Conservation (phyloP, 116 monocot genomes). For the Cymodocea nodosa region DNA sequence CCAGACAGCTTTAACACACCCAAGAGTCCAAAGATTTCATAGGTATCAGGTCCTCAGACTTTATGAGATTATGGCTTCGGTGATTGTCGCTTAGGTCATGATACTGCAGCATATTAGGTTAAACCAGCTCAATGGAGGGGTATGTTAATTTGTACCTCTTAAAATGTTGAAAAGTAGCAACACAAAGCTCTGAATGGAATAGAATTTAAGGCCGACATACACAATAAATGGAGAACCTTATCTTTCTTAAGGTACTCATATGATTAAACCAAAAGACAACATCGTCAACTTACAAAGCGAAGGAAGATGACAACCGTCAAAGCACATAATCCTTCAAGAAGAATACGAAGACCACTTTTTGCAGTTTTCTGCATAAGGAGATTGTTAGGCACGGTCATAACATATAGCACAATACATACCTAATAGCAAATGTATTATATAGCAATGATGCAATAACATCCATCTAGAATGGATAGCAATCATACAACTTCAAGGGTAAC, state of each 20-base stretch:
- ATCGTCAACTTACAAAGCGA: constrained; percentile 70
- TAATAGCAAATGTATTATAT: not conserved
- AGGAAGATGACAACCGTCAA: constrained; percentile 67
- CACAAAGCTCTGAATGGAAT: too few species aligned
- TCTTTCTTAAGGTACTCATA: not conserved
- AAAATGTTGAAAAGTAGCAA: too few species aligned
- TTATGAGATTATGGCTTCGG: too few species aligned
- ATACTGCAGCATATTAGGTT: too few species aligned
- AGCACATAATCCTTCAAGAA: constrained; percentile 75
- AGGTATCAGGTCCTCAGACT: too few species aligned
- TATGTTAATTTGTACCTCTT: too few species aligned
- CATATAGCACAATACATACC: not conserved
- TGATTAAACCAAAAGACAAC: not conserved
- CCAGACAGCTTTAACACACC: too few species aligned
- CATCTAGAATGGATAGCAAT: not conserved
- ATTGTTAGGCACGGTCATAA: not conserved
- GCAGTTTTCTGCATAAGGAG: constrained; percentile 58
- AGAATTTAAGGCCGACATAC: too few species aligned
- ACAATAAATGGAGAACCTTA: not conserved
- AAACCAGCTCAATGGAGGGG: too few species aligned
- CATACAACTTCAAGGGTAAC: not conserved
- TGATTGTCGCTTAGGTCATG: too few species aligned
- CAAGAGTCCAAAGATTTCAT: too few species aligned
- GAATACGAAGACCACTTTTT: constrained; percentile 54
- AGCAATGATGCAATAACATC: not conserved